A percentile compares a stretch with the other conserved stretches of the same genome.
phyloP scores from a whole-genome alignment of 2,329 filamentous ascomycete species.

The Rachicladosporium sp. region DNA sequence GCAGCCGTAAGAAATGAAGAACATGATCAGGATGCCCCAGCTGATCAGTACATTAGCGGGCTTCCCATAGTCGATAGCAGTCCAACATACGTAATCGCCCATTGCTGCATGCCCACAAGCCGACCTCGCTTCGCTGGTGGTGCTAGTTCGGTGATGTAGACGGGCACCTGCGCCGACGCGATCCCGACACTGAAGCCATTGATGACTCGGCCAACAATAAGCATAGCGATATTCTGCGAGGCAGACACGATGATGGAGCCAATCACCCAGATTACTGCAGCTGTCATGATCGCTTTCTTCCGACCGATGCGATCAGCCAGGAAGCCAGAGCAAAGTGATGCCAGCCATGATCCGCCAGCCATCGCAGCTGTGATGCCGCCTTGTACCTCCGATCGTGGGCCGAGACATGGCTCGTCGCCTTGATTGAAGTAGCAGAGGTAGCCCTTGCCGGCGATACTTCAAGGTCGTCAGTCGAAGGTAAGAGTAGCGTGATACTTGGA shows the following conservation, averaged over 20 bases:
- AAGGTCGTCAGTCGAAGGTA: slow-evolving; percentile 39
- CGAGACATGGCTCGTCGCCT: slow-evolving; percentile 33
- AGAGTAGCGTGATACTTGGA: background rate
- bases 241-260: slow-evolving; percentile 51
- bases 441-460: slow-evolving; percentile 36
- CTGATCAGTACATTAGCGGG: too few species aligned
- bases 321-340: slow-evolving; percentile 46
- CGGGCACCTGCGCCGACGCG: slow-evolving; percentile 53
- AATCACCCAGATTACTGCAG: slow-evolving; percentile 29
- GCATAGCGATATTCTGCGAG: slow-evolving; percentile 53
- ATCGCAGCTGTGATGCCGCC: slow-evolving; percentile 59
- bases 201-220: slow-evolving; percentile 55
- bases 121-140: slow-evolving; percentile 46
- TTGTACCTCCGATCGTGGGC: slow-evolving; percentile 43
- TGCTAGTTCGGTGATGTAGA: slow-evolving; percentile 52
- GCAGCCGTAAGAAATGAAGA: slow-evolving; percentile 53
- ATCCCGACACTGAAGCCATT: slow-evolving; percentile 63
- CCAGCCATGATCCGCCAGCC: slow-evolving; percentile 57
- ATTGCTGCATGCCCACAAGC: slow-evolving; percentile 59
- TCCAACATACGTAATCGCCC: slow-evolving; percentile 47
- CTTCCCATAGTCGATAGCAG: too few species aligned
- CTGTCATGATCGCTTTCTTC: slow-evolving; percentile 41
- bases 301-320: slow-evolving; percentile 45
- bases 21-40: slow-evolving; percentile 52
- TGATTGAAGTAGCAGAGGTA: slow-evolving; percentile 63